Evolutionary conservation across 2,329 filamentous ascomycete species (phyloP), one percentile per base, ranked within the genome.

Genomic region (Macrophomina phaseolina): DNA sequence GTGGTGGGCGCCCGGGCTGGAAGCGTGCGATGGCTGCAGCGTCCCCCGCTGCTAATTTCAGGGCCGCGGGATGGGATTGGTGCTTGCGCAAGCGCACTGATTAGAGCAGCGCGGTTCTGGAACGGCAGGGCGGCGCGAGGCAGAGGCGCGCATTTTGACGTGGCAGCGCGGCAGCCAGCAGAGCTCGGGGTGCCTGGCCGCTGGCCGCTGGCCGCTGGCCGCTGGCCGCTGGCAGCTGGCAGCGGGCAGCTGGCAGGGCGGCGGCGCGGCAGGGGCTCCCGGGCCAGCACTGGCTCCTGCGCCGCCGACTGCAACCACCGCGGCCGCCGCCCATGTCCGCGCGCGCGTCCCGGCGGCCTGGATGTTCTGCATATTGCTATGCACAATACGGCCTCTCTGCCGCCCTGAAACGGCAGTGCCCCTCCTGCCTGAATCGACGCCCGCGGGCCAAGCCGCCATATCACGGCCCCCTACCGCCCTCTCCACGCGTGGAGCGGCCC

Each of bases 41-140:
- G 18, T 45, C 28, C 56, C 56, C 56, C 56, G 56, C 56, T 63
- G 60, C 45, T 63, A 63, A 63, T 63, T 63, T 63, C 60, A 63
- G 60, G 60, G 42, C 12, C 32, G 60, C n/a, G 60, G 32, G 32
- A 18, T 18, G 7, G 56, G 40, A 61, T 61, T 61, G 56, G 56
- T 34, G 32, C 45, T 52, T 42, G 46, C 61, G 61, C 61, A 40
- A 12, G 34, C 16, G 12, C 23, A 23, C 53, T 56, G 53, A 56
- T 56, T 46, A 52, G 49, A 52, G 14, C 49, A 52, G 49, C 16
- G 30, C 49, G 18, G 56, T 34, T 46, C 56, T 61, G 56, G 56
- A 61, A 46, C 56, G 56, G 56, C 56, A 36, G 56, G 7, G 48
- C 18, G 48, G 48, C 48, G 48, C 9, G 48, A 40, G 38, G 8